Percentiles rank a stretch among this genome's conserved stretches.
phyloP scores from a whole-genome alignment of 2,329 filamentous ascomycete genomes.

The Neofusicoccum kwambonambiense region DNA sequence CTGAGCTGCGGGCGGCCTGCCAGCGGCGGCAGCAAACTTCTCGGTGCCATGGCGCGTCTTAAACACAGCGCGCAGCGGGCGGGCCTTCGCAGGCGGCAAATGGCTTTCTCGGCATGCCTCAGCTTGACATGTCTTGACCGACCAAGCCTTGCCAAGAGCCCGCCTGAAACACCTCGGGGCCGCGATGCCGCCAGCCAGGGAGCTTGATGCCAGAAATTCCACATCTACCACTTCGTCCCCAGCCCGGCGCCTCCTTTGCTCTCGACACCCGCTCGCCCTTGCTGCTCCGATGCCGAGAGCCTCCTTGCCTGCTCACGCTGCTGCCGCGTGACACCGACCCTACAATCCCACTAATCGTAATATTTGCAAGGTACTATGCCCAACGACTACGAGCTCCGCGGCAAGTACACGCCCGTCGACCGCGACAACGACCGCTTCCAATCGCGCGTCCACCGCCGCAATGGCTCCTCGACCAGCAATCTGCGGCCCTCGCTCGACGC shows the following conservation, averaged over 20 bases:
- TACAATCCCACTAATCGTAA: background rate
- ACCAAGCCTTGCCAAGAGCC: conserved; percentile 13
- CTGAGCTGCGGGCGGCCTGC: background rate
- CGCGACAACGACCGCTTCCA: conserved; percentile 17
- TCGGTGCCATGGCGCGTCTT: background rate
- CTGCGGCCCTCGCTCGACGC: conserved; percentile 27
- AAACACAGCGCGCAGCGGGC: too few relatives aligned
- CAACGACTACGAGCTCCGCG: conserved; percentile 32
- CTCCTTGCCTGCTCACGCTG: conserved; percentile 2
- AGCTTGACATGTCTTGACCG: conserved; percentile 4
- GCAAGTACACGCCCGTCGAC: conserved; percentile 40
- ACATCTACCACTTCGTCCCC: background rate
- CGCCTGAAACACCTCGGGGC: background rate
- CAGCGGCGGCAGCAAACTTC: background rate
- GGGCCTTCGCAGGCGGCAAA: background rate
- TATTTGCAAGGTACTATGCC: conserved; percentile 1
- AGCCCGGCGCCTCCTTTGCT: background rate
- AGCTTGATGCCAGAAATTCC: background rate
- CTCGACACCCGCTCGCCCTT: background rate
- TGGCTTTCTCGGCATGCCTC: background rate
- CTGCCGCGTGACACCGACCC: background rate
- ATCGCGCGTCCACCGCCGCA: conserved; percentile 1
- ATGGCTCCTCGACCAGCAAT: conserved; percentile 31
- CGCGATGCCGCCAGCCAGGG: background rate
- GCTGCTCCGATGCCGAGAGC: background rate